Base-by-base conservation (phyloP, 2,329 filamentous ascomycete species). In the Bretziella fagacearum region DNA sequence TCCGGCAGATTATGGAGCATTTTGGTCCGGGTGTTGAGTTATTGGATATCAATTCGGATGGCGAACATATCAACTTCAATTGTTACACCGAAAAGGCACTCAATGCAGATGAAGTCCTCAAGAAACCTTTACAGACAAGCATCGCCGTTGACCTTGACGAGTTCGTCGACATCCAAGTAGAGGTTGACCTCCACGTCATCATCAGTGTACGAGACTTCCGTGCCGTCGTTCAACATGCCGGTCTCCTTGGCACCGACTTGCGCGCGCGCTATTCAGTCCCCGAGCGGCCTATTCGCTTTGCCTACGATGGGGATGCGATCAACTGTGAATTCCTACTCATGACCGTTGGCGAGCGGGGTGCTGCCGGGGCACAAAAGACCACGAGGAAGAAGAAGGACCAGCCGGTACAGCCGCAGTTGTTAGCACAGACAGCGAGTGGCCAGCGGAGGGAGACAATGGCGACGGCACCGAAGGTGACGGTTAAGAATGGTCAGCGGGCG, bases 191-290 rank as follows among this genome's bases (percentile, higher is more conserved):
- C 48, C 83, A 86, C 57, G 82, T 86, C 55, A 74, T 84, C 50
- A 81, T 87, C 56, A 84, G 77, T 54, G 81, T 89, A 57, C 86
- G 84, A 56, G 83, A 89, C 60, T 87, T 87, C 59, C 78, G 82
- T 44, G 78, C 82, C 27, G 83, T 87, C 46, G 75, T 86, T 44
- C 72, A 77, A 27, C 83, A 89, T 60, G 82, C 83, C 7, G 78
- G 79, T 20, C 75, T 77, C 20, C 70, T 79, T 4, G 75, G 76
- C 45, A 76, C 74, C n/a, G 70, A 73, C 39, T 65, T 87, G 11
- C 72, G 70, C 13, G 79, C 81, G 10, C 68, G 68, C 46, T 87
- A 86, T 60, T 86, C 83, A 2, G 65, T 73, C 22, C 81, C 83
- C 3, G 74, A 74, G 13, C 72, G 74, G 13, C 83, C 83, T 1